Base-by-base conservation (phyloP, 305 asterid genomes). In the Fraxinus sp. region DNA sequence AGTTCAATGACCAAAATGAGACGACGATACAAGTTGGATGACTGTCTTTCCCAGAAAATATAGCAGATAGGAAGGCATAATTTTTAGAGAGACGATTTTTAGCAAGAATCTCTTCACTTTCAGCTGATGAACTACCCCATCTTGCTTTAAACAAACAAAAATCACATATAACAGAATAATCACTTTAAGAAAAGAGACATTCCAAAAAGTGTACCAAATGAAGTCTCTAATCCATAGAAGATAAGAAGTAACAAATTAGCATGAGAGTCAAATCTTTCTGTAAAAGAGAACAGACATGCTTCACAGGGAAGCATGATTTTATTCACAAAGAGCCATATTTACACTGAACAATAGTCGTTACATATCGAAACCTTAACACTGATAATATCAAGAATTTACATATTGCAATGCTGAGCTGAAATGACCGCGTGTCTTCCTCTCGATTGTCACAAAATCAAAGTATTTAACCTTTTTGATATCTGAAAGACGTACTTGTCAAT, bases 281-380 rank as follows among this genome's bases (percentile, higher is more conserved):
- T 59, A 20, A 28, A 59, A 20, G 13, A 59, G 28, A 59, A 59
- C 6, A 6, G 32, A 59, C 13, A 59, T 14, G 14, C 32, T 59
- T 59, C 70, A 20, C 11, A 18, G 13, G 71, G 16, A 18, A 37
- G n/a, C 82, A 28, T 39, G 77, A 62, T 80, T 76, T 39, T 82
- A 81, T 86, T 68, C 78, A 85, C 78, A 49, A 32, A 33, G 28
- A 78, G 76, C 72, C 35, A 75, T 79, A 77, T 86, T 81, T 81
- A 87, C 89, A 84, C 20, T 26, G 73, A 76, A 24, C 33, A 85
- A 81, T 82, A 85, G 81, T 81, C 55, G 75, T 82, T 32, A 83
- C 59, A 52, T 77, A 86, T 85, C 81, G 30, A 81, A 57, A 28
- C 59, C 78, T 83, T 83, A 64, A 81, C 39, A 24, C 81, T 18